Conservation (phyloP, 2,329 filamentous ascomycete genomes). For the Alternaria solani region DNA sequence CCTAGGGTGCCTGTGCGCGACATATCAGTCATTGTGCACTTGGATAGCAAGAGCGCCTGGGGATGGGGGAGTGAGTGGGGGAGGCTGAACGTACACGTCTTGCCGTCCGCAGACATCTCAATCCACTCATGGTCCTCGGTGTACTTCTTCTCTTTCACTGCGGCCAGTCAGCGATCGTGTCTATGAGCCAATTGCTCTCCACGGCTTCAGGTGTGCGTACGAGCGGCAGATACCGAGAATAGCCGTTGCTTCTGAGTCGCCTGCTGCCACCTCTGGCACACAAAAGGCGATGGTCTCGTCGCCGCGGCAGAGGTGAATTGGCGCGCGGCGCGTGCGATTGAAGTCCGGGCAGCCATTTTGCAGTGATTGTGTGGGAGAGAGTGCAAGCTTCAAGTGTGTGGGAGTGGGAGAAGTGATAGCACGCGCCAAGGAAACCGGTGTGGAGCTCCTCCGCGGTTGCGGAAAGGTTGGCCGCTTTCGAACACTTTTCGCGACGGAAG, state of each 20-base stretch:
- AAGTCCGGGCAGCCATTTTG: constrained; percentile 48
- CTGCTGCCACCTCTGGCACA: constrained; percentile 37
- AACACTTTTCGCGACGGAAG: constrained; percentile 34
- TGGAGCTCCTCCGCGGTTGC: constrained; percentile 20
- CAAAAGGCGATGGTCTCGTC: constrained; percentile 34
- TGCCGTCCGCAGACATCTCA: constrained; percentile 82
- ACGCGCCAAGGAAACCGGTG: constrained; percentile 15
- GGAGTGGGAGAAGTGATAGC: constrained; percentile 6
- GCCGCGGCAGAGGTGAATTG: constrained; percentile 44
- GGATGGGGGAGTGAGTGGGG: constrained; percentile 6
- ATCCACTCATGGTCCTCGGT: constrained; percentile 99
- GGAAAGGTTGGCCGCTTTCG: constrained; percentile 31
- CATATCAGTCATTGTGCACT: background rate
- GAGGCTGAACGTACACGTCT: constrained; percentile 66
- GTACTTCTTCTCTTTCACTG: constrained; percentile 79
- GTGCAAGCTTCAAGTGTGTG: background rate
- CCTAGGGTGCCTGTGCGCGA: constrained; percentile 70
- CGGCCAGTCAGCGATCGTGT: constrained; percentile 23
- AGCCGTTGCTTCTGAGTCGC: constrained; percentile 40
- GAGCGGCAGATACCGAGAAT: constrained; percentile 50
- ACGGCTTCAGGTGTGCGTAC: constrained; percentile 30
- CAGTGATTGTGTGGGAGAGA: background rate
- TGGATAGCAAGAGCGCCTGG: constrained; percentile 8
- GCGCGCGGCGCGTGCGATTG: constrained; percentile 44
- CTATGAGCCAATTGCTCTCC: constrained; percentile 7